These are phyloP conservation scores for Bombardia bombarda DNA, from an alignment of 495 filamentous ascomycete genomes.

Conservation along the genomic window DNA sequence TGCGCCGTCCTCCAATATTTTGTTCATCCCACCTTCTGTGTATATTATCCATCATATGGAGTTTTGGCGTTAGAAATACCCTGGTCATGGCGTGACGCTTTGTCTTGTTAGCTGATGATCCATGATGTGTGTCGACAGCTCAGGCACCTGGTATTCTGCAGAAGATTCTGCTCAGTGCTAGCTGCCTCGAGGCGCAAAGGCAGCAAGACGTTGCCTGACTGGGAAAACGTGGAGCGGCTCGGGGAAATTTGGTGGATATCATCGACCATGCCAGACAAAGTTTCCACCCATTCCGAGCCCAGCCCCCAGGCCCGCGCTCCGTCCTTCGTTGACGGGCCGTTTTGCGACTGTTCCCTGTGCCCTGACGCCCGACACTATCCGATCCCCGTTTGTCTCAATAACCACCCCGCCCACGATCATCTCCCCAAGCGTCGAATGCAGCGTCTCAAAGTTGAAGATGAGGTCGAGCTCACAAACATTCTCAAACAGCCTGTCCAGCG, in stretches of 20 bases:
- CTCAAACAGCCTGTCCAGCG: constrained; percentile 89
- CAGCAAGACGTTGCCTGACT: no score
- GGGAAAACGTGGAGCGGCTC: no score
- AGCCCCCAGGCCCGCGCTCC: constrained; percentile 30
- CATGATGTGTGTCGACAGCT: no score
- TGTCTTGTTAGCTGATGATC: no score
- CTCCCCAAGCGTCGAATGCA: constrained; percentile 85
- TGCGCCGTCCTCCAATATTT: no score
- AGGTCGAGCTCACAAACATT: constrained; percentile 97
- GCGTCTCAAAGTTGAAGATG: constrained; percentile 97
- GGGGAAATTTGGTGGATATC: no score
- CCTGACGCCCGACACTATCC: constrained; percentile 77
- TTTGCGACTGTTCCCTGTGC: constrained; percentile 71
- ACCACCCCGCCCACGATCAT: constrained; percentile 97
- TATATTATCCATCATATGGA: no score
- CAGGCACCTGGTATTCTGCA: no score
- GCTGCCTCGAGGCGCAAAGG: no score
- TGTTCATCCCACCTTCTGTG: no score
- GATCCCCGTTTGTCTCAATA: constrained; percentile 82
- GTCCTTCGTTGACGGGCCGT: constrained; percentile 51
- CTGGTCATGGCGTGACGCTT: constrained; percentile 8
- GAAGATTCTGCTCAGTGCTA: no score
- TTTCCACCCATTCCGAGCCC: constrained; percentile 47
- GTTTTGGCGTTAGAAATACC: constrained; percentile 27
- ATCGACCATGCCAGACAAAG: constrained; percentile 52